phyloP scores from a whole-genome alignment of 805 yeast genomes.

The Zygosaccharomyces bisporus region DNA sequence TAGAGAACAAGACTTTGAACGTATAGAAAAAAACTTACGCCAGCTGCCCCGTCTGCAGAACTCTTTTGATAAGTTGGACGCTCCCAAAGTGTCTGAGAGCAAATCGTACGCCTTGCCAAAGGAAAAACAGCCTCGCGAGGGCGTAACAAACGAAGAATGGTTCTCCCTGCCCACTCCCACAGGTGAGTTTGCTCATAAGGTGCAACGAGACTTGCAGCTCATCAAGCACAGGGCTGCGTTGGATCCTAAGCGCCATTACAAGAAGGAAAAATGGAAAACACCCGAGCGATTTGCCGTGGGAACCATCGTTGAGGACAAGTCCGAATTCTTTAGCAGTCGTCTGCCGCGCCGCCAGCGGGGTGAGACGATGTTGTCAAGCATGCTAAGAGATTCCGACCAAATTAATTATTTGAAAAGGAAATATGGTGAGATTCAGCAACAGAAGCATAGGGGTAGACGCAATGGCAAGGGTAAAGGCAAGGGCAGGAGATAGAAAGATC shows the following conservation, averaged over 20 bases:
- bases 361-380: constrained; percentile 73
- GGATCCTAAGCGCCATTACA: constrained; percentile 94
- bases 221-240: constrained; percentile 84
- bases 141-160: constrained; percentile 44
- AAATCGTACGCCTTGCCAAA: constrained; percentile 10
- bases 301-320: constrained; percentile 75
- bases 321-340: constrained; percentile 64
- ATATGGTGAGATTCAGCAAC: constrained; percentile 71
- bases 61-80: constrained; percentile 27
- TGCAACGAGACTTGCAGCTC: constrained; percentile 73
- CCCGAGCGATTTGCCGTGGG: constrained; percentile 88
- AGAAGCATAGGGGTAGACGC: constrained; percentile 60
- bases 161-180: constrained; percentile 75
- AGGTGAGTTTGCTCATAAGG: constrained; percentile 51
- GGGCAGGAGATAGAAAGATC: not conserved
- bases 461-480: constrained; percentile 1
- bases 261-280: constrained; percentile 71
- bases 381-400: constrained; percentile 67
- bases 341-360: constrained; percentile 70
- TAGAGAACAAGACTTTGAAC: constrained; percentile 23
- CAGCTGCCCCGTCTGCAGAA: constrained; percentile 32
- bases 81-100: constrained; percentile 8
- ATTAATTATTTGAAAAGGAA: constrained; percentile 79
- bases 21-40: constrained; percentile 28
- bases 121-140: constrained; percentile 10